Evolutionary conservation across 345 rosid species (phyloP).

Genomic region (Melaleuca quinquenervia): DNA sequence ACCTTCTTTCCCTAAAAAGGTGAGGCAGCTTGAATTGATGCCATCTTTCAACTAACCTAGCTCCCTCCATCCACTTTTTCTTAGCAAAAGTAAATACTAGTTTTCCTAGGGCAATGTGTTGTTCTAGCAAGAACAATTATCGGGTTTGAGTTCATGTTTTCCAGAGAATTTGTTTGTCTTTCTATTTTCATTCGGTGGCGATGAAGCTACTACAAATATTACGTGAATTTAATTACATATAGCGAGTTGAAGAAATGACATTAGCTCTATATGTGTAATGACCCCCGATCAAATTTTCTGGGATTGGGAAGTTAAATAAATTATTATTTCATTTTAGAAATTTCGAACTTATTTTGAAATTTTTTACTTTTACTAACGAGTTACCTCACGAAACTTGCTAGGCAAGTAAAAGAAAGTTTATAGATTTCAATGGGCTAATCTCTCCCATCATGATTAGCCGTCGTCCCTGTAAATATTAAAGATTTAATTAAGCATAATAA

Average conservation of each 20-base stretch:
- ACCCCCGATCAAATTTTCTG: not conserved
- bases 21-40: not conserved
- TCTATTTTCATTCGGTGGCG: not conserved
- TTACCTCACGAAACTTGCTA: too few species aligned
- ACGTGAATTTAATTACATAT: accelerated
- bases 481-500: too few species aligned
- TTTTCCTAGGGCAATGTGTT: not conserved
- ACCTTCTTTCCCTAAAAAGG: not conserved
- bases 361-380: too few species aligned
- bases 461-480: too few species aligned
- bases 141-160: not conserved
- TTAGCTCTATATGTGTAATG: not conserved
- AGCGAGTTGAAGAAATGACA: not conserved
- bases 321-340: too few species aligned
- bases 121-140: not conserved
- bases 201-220: not conserved
- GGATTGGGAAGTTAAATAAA: not conserved
- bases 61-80: not conserved
- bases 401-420: too few species aligned
- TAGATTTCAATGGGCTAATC: too few species aligned
- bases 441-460: too few species aligned
- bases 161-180: not conserved
- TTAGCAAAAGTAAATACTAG: not conserved
- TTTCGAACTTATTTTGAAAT: too few species aligned
- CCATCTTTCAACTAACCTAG: not conserved